Evolutionary conservation across 2,329 filamentous ascomycete species (phyloP).

Genomic region (Apiospora pterosperma): DNA sequence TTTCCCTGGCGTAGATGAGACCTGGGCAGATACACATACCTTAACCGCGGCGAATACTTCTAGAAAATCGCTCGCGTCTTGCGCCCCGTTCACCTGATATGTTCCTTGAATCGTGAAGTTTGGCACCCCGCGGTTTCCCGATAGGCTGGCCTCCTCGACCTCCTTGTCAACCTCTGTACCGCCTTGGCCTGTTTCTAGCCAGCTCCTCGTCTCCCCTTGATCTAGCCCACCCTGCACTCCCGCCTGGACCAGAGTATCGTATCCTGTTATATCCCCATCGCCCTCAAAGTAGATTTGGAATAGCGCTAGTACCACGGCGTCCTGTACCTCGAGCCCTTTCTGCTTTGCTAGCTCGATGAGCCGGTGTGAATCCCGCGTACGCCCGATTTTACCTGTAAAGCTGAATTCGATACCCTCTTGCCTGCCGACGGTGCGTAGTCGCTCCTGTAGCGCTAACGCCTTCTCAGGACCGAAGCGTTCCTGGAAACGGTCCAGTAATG

Average conservation of each 20-base stretch:
- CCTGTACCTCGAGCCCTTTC: neutral
- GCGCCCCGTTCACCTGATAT: conserved; percentile 10
- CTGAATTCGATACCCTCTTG: neutral
- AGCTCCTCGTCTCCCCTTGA: neutral
- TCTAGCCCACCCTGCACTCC: neutral
- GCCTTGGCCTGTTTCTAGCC: conserved; percentile 17
- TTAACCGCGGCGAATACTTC: conserved; percentile 6
- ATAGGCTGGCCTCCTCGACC: conserved; percentile 15
- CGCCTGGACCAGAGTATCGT: neutral
- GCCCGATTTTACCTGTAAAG: neutral
- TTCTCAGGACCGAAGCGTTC: conserved; percentile 23
- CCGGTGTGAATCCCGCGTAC: neutral
- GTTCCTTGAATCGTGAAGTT: conserved; percentile 11
- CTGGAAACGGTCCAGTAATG: neutral
- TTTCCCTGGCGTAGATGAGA: neutral
- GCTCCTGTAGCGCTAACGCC: neutral
- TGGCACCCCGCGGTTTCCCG: conserved; percentile 12
- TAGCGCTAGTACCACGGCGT: neutral
- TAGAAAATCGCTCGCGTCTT: conserved; percentile 9
- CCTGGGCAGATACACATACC: neutral
- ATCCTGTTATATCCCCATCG: neutral
- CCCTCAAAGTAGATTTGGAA: neutral
- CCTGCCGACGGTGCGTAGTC: neutral
- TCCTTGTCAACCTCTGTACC: conserved; percentile 11
- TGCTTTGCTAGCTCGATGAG: neutral